Base-by-base conservation (phyloP, 257 asterid genomes). In the Gynochthodes officinalis region DNA sequence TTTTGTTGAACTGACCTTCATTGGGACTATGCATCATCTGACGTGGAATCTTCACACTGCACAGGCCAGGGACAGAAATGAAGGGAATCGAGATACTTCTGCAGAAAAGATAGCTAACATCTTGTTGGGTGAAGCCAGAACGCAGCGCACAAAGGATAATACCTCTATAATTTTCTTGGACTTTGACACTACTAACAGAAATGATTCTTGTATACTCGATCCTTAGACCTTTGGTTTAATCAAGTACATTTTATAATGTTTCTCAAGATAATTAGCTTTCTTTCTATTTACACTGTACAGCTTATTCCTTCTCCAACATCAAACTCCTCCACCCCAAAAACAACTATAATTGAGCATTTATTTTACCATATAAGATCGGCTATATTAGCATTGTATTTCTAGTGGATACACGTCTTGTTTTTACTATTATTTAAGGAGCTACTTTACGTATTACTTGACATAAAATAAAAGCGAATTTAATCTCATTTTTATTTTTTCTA, bases 151-250 rank as follows among this genome's bases (percentile, higher is more conserved):
- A 0, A 95, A 86, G 81, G 99, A 95, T 64, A 95, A 95, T 55
- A 92, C 98, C 3, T 87, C 96, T 57, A 82, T 95, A 82, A 84
- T 92, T 76, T 91, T 87, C 85, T 77, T 95, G 79, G 96, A 95
- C 75, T 90, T 92, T 68, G 78, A 66, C 81, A 61, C 68, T 76
- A 64, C 52, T 76, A 76, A 78, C 85, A 77, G 76, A 76, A 78
- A 73, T 75, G 16, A 68, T 71, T 76, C 86, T 21, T 75, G 85
- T 89, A 80, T 76, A 83, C 73, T 63, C n/a, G 81, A 79, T 77
- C 80, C 79, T 60, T 89, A 79, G 70, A 58, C 50, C 60, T 72
- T 35, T 71, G n/a, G 35, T n/a, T 35, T 33, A 59, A 4, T 46
- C 5, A 16, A 59, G 64, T 42, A 65, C 14, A 25, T 60, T n/a